A percentile compares a stretch with the other conserved stretches of the same genome.
Conservation (phyloP, 805 yeast genomes). For the Myxozyma lipomycoides region DNA sequence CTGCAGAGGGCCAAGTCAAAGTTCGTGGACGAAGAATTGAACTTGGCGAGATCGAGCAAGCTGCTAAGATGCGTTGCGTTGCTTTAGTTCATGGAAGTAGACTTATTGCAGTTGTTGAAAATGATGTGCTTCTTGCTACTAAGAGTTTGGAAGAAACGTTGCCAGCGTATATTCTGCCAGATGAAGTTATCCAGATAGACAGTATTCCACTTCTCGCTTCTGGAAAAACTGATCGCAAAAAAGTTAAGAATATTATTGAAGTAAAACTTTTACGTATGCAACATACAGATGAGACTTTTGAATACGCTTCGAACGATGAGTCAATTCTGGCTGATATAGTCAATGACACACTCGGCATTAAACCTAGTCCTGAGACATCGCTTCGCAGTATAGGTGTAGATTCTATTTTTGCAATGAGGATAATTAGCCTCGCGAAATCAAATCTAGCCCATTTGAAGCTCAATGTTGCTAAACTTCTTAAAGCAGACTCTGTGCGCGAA, state of each 20-base stretch:
- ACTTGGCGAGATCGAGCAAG: slow-evolving; percentile 34
- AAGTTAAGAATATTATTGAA: not conserved
- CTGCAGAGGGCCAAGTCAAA: slow-evolving; percentile 34
- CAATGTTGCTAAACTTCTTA: slow-evolving; percentile 9
- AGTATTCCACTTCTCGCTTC: slow-evolving; percentile 26
- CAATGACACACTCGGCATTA: not conserved
- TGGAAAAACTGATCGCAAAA: slow-evolving; percentile 26
- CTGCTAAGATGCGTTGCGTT: slow-evolving; percentile 8
- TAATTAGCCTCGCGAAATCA: not conserved
- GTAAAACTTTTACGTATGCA: not conserved
- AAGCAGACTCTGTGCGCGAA: slow-evolving; percentile 3
- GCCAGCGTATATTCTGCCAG: slow-evolving; percentile 28
- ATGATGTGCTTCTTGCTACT: not conserved
- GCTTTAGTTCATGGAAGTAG: slow-evolving; percentile 9
- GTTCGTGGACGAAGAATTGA: slow-evolving; percentile 36
- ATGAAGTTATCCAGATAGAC: slow-evolving; percentile 6
- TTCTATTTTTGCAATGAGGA: slow-evolving; percentile 16
- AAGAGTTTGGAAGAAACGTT: slow-evolving; percentile 9
- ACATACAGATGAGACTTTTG: not conserved
- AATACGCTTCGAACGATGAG: slow-evolving; percentile 3
- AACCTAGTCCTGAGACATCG: slow-evolving; percentile 3
- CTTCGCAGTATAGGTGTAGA: slow-evolving; percentile 17
- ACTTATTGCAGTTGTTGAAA: slow-evolving; percentile 17
- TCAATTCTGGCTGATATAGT: slow-evolving; percentile 1
- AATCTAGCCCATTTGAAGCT: not conserved